A percentile compares a stretch with the other conserved stretches of the same genome.
These are phyloP conservation scores for Acidomyces sp. DNA, from an alignment of 495 filamentous ascomycete species.

Conservation along the genomic window DNA sequence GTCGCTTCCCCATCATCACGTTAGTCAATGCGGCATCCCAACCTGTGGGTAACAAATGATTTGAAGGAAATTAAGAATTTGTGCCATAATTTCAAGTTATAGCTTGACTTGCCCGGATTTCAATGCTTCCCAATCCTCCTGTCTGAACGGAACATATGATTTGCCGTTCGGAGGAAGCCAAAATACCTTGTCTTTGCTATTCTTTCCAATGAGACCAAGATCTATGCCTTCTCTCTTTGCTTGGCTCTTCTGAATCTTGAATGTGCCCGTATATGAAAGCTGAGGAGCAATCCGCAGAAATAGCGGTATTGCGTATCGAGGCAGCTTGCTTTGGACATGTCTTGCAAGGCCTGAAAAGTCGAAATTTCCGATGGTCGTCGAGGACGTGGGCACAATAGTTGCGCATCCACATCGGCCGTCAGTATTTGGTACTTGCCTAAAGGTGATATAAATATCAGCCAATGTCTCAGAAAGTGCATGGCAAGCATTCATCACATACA, in stretches of 20 bases:
- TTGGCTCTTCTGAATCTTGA: slow-evolving; percentile 22
- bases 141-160: slow-evolving; percentile 21
- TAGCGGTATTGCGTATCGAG: slow-evolving; percentile 27
- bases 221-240: slow-evolving; percentile 21
- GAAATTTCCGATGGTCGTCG: slow-evolving; percentile 5
- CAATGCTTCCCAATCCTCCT: slow-evolving; percentile 24
- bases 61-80: no score
- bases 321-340: slow-evolving; percentile 21
- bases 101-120: slow-evolving; percentile 21
- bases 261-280: slow-evolving; percentile 22
- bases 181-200: slow-evolving; percentile 20
- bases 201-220: slow-evolving; percentile 29
- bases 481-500: no score
- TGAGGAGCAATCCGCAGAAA: slow-evolving; percentile 24
- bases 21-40: no score
- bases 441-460: no score
- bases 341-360: slow-evolving; percentile 17
- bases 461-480: no score
- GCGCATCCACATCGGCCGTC: slow-evolving; percentile 33
- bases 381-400: slow-evolving; percentile 17
- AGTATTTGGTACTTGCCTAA: slow-evolving; percentile 46
- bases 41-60: no score
- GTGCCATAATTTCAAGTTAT: slow-evolving; percentile 3
- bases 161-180: slow-evolving; percentile 22
- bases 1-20: no score